Conservation (phyloP, 495 filamentous ascomycete species). For the Aspergillus leporis region DNA sequence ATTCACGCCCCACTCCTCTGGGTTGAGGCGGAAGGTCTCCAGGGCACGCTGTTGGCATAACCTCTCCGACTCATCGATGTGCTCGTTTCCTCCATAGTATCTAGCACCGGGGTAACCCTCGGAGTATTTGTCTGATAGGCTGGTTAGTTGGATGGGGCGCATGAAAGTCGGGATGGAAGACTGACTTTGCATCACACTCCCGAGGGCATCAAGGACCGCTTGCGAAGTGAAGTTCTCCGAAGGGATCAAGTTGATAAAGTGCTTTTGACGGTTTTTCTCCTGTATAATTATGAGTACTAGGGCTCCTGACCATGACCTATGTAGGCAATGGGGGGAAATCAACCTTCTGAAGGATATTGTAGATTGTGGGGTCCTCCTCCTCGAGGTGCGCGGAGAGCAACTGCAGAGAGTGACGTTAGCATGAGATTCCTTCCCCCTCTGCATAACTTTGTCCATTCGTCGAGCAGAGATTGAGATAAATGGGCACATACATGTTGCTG, state of each 20-base stretch:
- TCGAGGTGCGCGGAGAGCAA: conserved; percentile 76
- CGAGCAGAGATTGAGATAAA: neutral
- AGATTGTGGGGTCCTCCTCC: conserved; percentile 83
- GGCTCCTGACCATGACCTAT: neutral
- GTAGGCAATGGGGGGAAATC: conserved; percentile 14
- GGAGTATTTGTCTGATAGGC: conserved; percentile 89
- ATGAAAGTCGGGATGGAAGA: conserved; percentile 5
- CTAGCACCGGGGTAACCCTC: conserved; percentile 96
- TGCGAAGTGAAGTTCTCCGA: conserved; percentile 99
- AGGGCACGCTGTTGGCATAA: conserved; percentile 88
- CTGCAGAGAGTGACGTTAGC: conserved; percentile 43
- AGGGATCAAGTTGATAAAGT: conserved; percentile 98
- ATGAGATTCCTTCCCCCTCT: neutral
- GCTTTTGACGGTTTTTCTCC: conserved; percentile 94
- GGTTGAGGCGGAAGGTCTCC: conserved; percentile 77
- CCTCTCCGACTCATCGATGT: conserved; percentile 87
- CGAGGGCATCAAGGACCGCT: conserved; percentile 91
- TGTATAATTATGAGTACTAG: conserved; percentile 31
- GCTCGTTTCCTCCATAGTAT: conserved; percentile 97
- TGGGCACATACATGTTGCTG: conserved; percentile 42
- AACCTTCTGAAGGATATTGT: conserved; percentile 87
- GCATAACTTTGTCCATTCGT: neutral
- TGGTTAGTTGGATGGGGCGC: conserved; percentile 4
- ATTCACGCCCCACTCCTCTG: conserved; percentile 95
- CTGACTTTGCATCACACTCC: conserved; percentile 98